A percentile compares a stretch with the other conserved stretches of the same genome.
Conservation (phyloP, 345 rosid genomes). For the Populus deltoides region DNA sequence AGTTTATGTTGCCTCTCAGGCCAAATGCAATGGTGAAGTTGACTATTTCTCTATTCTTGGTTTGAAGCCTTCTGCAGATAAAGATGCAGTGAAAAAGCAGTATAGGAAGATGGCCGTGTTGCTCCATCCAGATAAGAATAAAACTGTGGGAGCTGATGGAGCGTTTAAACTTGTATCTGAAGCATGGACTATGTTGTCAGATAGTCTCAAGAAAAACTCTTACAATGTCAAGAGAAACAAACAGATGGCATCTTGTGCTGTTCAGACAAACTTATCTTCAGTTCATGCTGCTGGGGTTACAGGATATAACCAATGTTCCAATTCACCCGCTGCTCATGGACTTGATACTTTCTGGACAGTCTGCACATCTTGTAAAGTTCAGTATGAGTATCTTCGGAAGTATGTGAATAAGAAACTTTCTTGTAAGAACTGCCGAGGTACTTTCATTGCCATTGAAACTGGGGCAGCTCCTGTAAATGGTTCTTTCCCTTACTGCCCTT, state of each 20-base stretch:
- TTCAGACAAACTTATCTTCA: conserved; percentile 43
- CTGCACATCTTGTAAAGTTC: conserved; percentile 96
- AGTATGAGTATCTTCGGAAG: conserved; percentile 94
- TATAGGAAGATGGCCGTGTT: conserved; percentile 85
- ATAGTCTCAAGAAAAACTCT: conserved; percentile 61
- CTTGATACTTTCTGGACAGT: conserved; percentile 98
- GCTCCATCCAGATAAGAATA: conserved; percentile 96
- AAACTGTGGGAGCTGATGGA: conserved; percentile 91
- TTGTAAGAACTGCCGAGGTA: conserved; percentile 97
- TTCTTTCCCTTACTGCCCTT: conserved; percentile 61
- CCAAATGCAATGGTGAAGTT: conserved; percentile 54
- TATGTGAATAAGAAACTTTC: conserved; percentile 94
- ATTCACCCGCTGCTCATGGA: conserved; percentile 46
- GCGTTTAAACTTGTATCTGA: conserved; percentile 93
- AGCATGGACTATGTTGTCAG: conserved; percentile 83
- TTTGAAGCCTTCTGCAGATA: conserved; percentile 83
- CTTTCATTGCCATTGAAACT: conserved; percentile 79
- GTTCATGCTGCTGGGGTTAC: conserved; percentile 46
- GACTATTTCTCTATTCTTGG: conserved; percentile 90
- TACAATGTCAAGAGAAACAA: conserved; percentile 52
- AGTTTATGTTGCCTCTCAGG: conserved; percentile 80
- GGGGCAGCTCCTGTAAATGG: conserved; percentile 82
- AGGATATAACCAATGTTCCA: conserved; percentile 46
- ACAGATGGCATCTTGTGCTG: conserved; percentile 32
- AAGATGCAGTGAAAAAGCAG: conserved; percentile 82